Percentiles rank a stretch among this genome's conserved stretches.
Evolutionary conservation across 129 eudicot species (phyloP).

Genomic region (Escallonia rubra): DNA sequence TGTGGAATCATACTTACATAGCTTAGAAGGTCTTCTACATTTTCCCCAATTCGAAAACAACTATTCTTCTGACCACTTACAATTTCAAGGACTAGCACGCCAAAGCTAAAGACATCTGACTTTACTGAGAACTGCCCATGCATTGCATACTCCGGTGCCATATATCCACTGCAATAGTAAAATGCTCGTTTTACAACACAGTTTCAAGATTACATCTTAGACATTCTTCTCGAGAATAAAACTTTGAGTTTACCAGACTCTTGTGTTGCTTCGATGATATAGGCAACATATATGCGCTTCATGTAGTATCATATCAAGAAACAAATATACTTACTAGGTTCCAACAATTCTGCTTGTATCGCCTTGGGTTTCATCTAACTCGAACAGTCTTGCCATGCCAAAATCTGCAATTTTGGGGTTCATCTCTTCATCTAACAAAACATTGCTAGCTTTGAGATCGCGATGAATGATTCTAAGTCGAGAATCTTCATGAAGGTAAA

Average conservation of each 20-base stretch:
- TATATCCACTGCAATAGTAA: background rate
- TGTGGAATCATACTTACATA: background rate
- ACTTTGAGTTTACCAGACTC: background rate
- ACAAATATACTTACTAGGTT: slow-evolving; percentile 1
- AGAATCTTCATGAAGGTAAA: slow-evolving; percentile 21
- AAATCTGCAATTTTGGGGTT: no score
- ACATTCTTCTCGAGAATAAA: no score
- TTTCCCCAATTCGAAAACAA: background rate
- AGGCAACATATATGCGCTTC: no score
- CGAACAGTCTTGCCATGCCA: slow-evolving; percentile 18
- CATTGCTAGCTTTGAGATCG: background rate
- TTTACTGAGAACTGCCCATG: background rate
- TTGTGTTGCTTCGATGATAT: no score
- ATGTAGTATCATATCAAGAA: background rate
- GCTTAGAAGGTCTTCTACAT: background rate
- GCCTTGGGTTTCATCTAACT: no score
- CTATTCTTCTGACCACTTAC: slow-evolving; percentile 1
- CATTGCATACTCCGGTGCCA: slow-evolving; percentile 4
- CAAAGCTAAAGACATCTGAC: slow-evolving; percentile 1
- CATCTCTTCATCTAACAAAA: background rate
- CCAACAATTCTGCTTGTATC: slow-evolving; percentile 10
- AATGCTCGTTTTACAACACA: background rate
- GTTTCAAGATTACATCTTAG: no score
- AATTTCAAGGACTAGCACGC: slow-evolving; percentile 3
- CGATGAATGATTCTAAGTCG: slow-evolving; percentile 3